phyloP scores from a whole-genome alignment of 2,329 filamentous ascomycete genomes.

The Fusarium gaditjirri region DNA sequence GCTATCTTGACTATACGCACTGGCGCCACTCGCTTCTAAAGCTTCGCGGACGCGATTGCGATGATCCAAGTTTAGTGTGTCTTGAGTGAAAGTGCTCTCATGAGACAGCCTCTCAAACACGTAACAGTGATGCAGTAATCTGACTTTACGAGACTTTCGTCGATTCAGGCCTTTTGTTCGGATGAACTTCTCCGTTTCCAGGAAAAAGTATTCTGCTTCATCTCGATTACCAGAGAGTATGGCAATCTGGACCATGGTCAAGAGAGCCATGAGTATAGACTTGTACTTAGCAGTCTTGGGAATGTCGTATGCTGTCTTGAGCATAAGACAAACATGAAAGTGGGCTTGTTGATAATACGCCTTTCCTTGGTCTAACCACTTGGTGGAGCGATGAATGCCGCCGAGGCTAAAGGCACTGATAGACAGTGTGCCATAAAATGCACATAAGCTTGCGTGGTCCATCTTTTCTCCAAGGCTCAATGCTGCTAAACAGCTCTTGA shows the following conservation, averaged over 20 bases:
- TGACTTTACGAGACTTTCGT: conserved; percentile 27
- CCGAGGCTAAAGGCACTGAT: conserved; percentile 30
- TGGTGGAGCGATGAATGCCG: conserved; percentile 8
- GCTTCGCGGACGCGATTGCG: conserved; percentile 16
- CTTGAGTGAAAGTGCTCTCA: conserved; percentile 22
- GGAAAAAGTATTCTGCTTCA: conserved; percentile 30
- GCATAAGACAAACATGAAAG: conserved; percentile 3
- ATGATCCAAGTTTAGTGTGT: conserved; percentile 6
- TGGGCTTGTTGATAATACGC: conserved; percentile 16
- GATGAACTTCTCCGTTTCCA: conserved; percentile 34
- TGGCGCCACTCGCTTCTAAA: conserved; percentile 27
- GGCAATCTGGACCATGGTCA: conserved; percentile 30
- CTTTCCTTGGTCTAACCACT: conserved; percentile 21
- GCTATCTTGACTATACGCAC: conserved; percentile 9
- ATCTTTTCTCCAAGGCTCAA: conserved; percentile 21
- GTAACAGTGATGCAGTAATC: conserved; percentile 28
- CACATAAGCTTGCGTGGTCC: conserved; percentile 28
- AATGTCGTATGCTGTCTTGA: conserved; percentile 20
- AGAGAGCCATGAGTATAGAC: conserved; percentile 30
- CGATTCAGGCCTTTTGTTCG: conserved; percentile 24
- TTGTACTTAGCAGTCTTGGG: conserved; percentile 34
- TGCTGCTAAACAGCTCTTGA: conserved; percentile 26
- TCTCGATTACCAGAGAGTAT: conserved; percentile 17
- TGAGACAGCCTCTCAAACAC: conserved; percentile 21
- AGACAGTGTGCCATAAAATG: conserved; percentile 27